phyloP scores from a whole-genome alignment of 768 basidiomycete genomes.

The Asterophora parasitica region DNA sequence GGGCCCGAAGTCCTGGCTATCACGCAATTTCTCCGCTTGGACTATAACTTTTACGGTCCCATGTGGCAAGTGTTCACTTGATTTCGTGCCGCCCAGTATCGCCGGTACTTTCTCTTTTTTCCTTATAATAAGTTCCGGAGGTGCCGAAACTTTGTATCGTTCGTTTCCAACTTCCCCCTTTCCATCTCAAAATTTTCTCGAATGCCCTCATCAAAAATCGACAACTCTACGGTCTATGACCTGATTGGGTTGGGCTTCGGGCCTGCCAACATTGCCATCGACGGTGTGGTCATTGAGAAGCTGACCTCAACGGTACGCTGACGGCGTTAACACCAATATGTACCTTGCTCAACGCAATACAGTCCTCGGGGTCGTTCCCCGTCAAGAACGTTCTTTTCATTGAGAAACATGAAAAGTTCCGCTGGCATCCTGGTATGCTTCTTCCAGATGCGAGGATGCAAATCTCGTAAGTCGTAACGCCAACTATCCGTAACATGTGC shows the following conservation, averaged over 20 bases:
- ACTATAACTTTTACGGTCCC: not conserved
- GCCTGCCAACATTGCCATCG: constrained; percentile 49
- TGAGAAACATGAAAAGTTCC: constrained; percentile 42
- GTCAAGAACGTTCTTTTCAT: constrained; percentile 38
- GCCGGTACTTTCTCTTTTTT: too few relatives aligned
- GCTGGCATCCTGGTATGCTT: constrained; percentile 56
- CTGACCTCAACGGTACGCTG: constrained; percentile 19
- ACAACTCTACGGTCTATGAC: constrained; percentile 30
- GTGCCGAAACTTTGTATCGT: too few relatives aligned
- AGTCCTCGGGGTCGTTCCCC: constrained; percentile 4
- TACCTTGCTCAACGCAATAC: not conserved
- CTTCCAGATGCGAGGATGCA: constrained; percentile 50
- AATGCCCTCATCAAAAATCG: constrained; percentile 13
- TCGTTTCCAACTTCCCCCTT: not conserved
- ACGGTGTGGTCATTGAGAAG: constrained; percentile 44
- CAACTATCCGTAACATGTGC: not conserved
- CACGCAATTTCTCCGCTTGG: constrained; percentile 7
- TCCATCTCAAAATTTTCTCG: constrained; percentile 2
- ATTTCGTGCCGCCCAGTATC: too few relatives aligned
- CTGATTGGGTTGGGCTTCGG: constrained; percentile 49
- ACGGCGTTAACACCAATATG: not conserved
- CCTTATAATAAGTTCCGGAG: too few relatives aligned
- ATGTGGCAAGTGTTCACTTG: not conserved
- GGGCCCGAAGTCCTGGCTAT: not conserved
- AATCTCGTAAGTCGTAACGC: constrained; percentile 33